A percentile compares a stretch with the other conserved stretches of the same genome.
phyloP scores from a whole-genome alignment of 805 yeast species.

The Millerago galiae region DNA sequence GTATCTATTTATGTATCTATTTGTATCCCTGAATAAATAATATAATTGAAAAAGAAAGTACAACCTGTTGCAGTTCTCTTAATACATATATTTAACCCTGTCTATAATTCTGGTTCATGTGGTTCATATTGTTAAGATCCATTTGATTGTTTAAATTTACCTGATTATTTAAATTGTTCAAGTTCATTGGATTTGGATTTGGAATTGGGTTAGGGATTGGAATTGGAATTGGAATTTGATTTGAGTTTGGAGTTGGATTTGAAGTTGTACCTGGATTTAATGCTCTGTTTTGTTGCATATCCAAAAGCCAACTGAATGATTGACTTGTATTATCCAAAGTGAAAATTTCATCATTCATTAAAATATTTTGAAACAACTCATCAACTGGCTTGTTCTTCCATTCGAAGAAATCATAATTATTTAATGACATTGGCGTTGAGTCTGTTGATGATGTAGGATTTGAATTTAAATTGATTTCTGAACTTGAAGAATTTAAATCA shows the following conservation, averaged over 20 bases:
- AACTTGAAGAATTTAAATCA: neutral
- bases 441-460: neutral
- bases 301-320: slow-evolving; percentile 4
- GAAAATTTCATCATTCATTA: slow-evolving; percentile 9
- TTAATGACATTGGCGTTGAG: neutral
- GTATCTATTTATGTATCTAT: too few species aligned
- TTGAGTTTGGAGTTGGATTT: neutral
- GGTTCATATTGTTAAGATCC: too few species aligned
- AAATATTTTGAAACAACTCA: slow-evolving; percentile 9
- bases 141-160: too few species aligned
- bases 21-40: too few species aligned
- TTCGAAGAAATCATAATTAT: slow-evolving; percentile 7
- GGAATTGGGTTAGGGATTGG: too few species aligned
- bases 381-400: slow-evolving; percentile 14
- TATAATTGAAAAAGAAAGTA: too few species aligned
- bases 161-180: too few species aligned
- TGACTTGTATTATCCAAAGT: slow-evolving; percentile 6
- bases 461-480: neutral
- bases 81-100: too few species aligned
- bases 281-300: neutral
- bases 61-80: too few species aligned
- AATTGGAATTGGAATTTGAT: too few species aligned
- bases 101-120: too few species aligned
- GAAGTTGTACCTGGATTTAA: neutral
- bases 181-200: too few species aligned